Evolutionary conservation across 768 basidiomycete genomes (phyloP).

Genomic region (Lactarius deliciosus): DNA sequence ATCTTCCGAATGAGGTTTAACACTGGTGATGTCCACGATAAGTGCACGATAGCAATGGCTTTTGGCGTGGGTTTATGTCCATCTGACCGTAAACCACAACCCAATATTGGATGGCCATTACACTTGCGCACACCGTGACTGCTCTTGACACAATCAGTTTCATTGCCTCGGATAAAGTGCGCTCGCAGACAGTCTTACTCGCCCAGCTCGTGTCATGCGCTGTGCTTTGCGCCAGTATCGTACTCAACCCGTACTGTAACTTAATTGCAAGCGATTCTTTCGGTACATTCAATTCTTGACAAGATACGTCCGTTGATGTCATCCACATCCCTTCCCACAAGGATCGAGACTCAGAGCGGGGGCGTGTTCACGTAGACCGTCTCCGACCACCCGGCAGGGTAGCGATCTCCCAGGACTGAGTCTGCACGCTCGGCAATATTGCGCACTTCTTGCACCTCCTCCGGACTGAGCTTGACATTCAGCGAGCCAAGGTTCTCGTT

Average conservation of each 20-base stretch:
- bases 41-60: not conserved
- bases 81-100: not conserved
- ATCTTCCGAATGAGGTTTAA: not conserved
- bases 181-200: not conserved
- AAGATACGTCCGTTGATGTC: not conserved
- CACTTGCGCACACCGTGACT: not conserved
- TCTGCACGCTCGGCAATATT: constrained; percentile 22
- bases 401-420: constrained; percentile 20
- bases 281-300: not conserved
- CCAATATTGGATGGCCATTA: not conserved
- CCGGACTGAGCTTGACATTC: constrained; percentile 20
- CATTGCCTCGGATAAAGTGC: not conserved
- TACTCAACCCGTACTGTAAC: not conserved
- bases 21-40: not conserved
- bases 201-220: not conserved
- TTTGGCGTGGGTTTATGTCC: not conserved
- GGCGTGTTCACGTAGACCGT: constrained; percentile 18
- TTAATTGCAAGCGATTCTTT: not conserved
- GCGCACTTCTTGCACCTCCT: constrained; percentile 21
- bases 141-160: not conserved
- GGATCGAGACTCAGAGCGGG: constrained; percentile 4
- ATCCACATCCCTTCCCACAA: not conserved
- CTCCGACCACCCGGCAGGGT: constrained; percentile 12
- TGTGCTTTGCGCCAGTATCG: not conserved
- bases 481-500: constrained; percentile 22